Evolutionary conservation across 768 basidiomycete species (phyloP), one percentile per base, ranked within the genome.

Genomic region (Pisolithus sp.): DNA sequence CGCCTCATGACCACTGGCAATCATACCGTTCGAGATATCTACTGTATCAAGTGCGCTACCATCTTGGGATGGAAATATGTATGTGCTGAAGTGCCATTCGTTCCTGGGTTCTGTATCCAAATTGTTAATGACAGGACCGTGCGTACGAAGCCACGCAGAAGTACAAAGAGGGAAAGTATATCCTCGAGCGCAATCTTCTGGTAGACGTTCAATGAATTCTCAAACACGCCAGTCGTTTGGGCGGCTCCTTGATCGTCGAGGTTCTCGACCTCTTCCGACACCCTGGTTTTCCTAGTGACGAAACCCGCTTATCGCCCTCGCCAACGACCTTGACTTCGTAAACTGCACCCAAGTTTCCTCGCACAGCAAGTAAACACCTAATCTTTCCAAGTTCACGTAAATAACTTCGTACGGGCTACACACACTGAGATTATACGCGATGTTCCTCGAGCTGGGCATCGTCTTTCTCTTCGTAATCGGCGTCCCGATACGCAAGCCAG

Each of bases 1-100:
- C 80, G 96, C 55, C 82, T 84, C 52, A 99, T 98, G 95, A 94
- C 93, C 28, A 99, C 95, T 20, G 95, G 95, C 20, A 83, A 89
- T 61, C 96, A 99, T 71, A 90, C 87, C 24, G 95, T 99, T 31
- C 85, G 95, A 51, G 95, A 99, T 67, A 92, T 98, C 56, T 90
- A 81, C 70, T 99, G 95, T 70, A 73, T 77, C 76, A 95, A 94
- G 69, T 99, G 95, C 69, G 79, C 82, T 53, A 80, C 79, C 46
- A 81, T 78, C 17, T 78, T 99, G 30, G 95, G 95, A 51, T 98
- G 96, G 95, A 97, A 97, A 93, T 99, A 99, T 68, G 96, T 91
- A 66, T 38, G 62, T 63, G 34, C 23, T 34, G 12, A 24, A 34
- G 34, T 34, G 13, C 21, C 31, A 2, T 31, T 9, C 48, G 24